A percentile compares a stretch with the other conserved stretches of the same genome.
Evolutionary conservation across 2,329 filamentous ascomycete genomes (phyloP).

Genomic region (Remersonia thermophila): DNA sequence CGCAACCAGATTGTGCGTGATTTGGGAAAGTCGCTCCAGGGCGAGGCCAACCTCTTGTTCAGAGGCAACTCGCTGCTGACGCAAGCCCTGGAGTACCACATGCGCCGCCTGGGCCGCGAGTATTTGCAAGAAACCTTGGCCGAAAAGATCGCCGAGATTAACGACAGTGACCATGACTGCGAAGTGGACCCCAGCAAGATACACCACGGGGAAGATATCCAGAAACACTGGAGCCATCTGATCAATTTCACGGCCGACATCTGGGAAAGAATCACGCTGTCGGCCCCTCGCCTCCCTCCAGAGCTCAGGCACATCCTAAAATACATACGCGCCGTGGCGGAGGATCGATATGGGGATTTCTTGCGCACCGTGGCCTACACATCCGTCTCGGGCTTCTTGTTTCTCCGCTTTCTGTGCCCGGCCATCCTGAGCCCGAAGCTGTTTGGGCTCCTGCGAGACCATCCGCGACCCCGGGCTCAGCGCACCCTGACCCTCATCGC

Average conservation of each 20-base stretch:
- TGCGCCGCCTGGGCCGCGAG: conserved; percentile 86
- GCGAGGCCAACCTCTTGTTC: conserved; percentile 90
- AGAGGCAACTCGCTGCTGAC: conserved; percentile 89
- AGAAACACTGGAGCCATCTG: conserved; percentile 71
- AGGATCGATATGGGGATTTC: conserved; percentile 90
- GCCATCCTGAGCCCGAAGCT: conserved; percentile 93
- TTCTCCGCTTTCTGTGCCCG: conserved; percentile 88
- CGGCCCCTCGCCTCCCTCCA: conserved; percentile 62
- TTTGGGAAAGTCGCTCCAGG: conserved; percentile 64
- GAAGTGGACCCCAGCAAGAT: conserved; percentile 88
- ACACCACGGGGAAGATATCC: conserved; percentile 52
- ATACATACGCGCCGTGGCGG: conserved; percentile 82
- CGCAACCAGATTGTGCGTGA: conserved; percentile 63
- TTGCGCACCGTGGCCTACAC: conserved; percentile 82
- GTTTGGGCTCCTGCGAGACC: conserved; percentile 72
- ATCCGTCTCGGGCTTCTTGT: conserved; percentile 88
- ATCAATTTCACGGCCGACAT: conserved; percentile 67
- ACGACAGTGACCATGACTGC: conserved; percentile 80
- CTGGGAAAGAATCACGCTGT: conserved; percentile 71
- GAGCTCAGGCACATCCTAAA: conserved; percentile 79
- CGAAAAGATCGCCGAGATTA: conserved; percentile 81
- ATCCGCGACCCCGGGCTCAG: conserved; percentile 70
- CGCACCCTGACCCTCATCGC: conserved; percentile 84
- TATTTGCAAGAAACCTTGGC: conserved; percentile 79
- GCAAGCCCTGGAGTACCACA: conserved; percentile 86